A percentile compares a stretch with the other conserved stretches of the same genome.
These are phyloP conservation scores for Thelephora aurantiotincta DNA, from an alignment of 768 basidiomycete genomes.

Conservation along the genomic window DNA sequence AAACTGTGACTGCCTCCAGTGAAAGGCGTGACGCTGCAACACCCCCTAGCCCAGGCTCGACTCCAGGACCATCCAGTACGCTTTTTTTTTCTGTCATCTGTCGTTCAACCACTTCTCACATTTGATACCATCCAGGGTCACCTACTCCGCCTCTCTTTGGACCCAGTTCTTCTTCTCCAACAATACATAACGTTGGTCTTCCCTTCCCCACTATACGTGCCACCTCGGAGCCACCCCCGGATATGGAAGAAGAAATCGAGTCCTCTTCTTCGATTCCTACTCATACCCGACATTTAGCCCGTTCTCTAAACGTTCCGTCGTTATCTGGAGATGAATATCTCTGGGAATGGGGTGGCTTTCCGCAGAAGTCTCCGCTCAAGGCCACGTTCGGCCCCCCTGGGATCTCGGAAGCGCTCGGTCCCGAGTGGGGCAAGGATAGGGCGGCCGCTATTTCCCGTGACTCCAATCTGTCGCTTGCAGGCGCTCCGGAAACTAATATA, in stretches of 20 bases:
- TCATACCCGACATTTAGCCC: constrained; percentile 3
- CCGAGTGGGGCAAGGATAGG: neutral
- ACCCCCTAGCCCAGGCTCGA: constrained; percentile 7
- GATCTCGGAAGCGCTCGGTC: neutral
- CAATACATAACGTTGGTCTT: constrained; percentile 7
- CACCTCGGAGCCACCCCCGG: constrained; percentile 50
- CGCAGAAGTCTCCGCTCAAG: constrained; percentile 59
- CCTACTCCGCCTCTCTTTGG: constrained; percentile 10
- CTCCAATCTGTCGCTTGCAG: neutral
- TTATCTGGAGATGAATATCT: constrained; percentile 48
- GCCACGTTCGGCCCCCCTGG: constrained; percentile 24
- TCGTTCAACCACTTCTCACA: neutral
- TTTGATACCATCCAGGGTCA: constrained; percentile 3
- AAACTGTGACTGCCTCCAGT: constrained; percentile 10
- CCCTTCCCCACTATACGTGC: constrained; percentile 28
- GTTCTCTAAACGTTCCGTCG: constrained; percentile 4
- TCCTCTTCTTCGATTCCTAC: constrained; percentile 2
- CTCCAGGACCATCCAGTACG: constrained; percentile 16
- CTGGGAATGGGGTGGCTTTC: constrained; percentile 93
- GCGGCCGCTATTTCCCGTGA: neutral
- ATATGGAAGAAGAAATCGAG: constrained; percentile 17
- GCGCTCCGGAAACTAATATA: neutral
- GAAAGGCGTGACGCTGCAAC: constrained; percentile 3
- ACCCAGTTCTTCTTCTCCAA: constrained; percentile 14
- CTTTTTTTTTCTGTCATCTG: neutral